Conservation (phyloP, 2,329 filamentous ascomycete genomes). For the Fusarium nurragi region DNA sequence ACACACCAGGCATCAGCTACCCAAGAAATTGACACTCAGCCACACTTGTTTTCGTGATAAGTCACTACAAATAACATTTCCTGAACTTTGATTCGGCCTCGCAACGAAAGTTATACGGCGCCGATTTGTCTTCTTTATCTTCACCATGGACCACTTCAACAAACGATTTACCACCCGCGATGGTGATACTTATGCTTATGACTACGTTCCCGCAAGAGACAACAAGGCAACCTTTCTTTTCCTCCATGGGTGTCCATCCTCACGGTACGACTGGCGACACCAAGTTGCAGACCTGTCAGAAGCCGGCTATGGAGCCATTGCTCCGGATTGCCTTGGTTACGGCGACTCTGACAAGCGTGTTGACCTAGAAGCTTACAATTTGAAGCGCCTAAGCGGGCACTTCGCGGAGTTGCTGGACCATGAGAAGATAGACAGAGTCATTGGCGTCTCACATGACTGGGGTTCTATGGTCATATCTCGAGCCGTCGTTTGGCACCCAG, state of each 20-base stretch:
- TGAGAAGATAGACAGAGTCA: conserved; percentile 12
- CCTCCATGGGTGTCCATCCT: conserved; percentile 35
- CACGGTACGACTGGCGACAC: conserved; percentile 29
- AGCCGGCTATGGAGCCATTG: conserved; percentile 29
- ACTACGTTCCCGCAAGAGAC: background rate
- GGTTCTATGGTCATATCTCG: conserved; percentile 23
- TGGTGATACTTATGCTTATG: conserved; percentile 14
- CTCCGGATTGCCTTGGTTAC: conserved; percentile 36
- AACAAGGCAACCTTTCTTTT: conserved; percentile 28
- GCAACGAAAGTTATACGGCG: no score
- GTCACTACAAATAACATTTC: no score
- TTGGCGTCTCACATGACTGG: conserved; percentile 36
- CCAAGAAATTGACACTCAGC: background rate
- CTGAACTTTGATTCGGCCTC: no score
- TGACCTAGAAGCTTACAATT: conserved; percentile 21
- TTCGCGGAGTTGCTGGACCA: conserved; percentile 25
- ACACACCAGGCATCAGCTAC: background rate
- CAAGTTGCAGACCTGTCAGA: conserved; percentile 23
- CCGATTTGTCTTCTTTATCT: background rate
- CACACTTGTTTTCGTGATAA: background rate
- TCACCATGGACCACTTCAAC: background rate
- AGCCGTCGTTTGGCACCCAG: conserved; percentile 20
- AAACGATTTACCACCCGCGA: conserved; percentile 2
- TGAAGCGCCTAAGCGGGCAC: conserved; percentile 18
- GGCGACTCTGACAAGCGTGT: conserved; percentile 28